These are phyloP conservation scores for Trametes cingulata DNA, from an alignment of 768 basidiomycete species.

Conservation along the genomic window DNA sequence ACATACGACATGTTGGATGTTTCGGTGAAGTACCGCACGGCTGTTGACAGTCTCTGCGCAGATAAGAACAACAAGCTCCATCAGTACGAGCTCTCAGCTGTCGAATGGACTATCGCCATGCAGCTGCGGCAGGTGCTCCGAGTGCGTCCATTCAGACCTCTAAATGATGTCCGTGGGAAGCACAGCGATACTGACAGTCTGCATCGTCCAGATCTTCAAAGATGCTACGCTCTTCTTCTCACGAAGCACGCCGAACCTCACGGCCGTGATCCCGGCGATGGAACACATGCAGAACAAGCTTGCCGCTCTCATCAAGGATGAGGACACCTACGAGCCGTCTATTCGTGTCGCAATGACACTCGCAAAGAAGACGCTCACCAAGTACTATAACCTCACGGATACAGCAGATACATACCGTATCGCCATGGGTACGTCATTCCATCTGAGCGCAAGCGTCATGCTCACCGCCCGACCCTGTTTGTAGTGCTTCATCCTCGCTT, in stretches of 20 bases:
- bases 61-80: constrained; percentile 24
- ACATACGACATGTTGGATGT: constrained; percentile 40
- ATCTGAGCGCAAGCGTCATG: neutral
- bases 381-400: constrained; percentile 31
- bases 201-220: constrained; percentile 3
- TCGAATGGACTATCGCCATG: constrained; percentile 37
- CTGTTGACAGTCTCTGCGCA: constrained; percentile 30
- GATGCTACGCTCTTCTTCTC: constrained; percentile 24
- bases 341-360: constrained; percentile 16
- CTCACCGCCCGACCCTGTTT: neutral
- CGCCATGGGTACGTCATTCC: constrained; percentile 29
- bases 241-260: constrained; percentile 17
- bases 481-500: constrained; percentile 17
- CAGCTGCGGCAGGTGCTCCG: constrained; percentile 34
- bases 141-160: constrained; percentile 12
- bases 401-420: constrained; percentile 29
- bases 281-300: constrained; percentile 31
- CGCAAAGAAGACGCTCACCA: constrained; percentile 27
- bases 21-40: constrained; percentile 30
- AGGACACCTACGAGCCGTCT: neutral
- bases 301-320: neutral
- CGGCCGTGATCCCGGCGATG: constrained; percentile 32
- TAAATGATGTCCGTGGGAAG: too few species aligned
- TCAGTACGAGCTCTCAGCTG: constrained; percentile 22
- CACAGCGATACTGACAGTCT: too few species aligned